Evolutionary conservation across 768 basidiomycete species (phyloP).

Genomic region (Leccinum subgranulosum): DNA sequence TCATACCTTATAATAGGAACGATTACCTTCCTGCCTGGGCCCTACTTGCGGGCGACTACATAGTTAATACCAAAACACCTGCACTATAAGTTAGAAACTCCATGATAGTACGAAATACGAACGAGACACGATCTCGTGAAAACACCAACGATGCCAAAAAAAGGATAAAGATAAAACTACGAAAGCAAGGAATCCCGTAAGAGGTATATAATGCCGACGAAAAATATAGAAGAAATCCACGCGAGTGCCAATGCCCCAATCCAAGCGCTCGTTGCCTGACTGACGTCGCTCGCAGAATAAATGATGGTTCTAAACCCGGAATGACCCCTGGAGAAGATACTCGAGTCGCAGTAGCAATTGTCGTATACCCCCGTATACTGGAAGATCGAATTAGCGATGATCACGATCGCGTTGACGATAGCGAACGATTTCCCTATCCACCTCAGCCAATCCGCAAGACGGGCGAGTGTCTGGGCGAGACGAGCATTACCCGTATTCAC

Average conservation of each 20-base stretch:
- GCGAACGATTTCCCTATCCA: slow-evolving; percentile 29
- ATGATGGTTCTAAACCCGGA: slow-evolving; percentile 32
- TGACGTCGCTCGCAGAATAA: slow-evolving; percentile 16
- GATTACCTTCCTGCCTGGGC: no score
- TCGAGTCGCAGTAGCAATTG: slow-evolving; percentile 32
- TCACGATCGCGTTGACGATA: slow-evolving; percentile 23
- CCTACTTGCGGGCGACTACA: no score
- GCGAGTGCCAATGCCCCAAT: background rate
- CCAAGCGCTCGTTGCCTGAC: slow-evolving; percentile 3
- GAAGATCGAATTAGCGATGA: slow-evolving; percentile 27
- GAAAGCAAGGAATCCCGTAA: background rate
- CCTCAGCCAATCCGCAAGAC: slow-evolving; percentile 18
- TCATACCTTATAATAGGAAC: no score
- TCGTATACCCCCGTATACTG: slow-evolving; percentile 28
- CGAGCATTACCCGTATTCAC: background rate
- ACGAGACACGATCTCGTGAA: no score
- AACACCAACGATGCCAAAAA: background rate
- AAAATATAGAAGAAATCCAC: background rate
- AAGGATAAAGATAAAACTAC: background rate
- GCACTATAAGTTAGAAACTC: no score
- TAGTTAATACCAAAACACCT: no score
- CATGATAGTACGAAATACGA: no score
- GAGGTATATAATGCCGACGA: background rate
- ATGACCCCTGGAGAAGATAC: slow-evolving; percentile 14
- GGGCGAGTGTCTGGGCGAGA: background rate